These are phyloP conservation scores for Wickerhamiella shivajii DNA, from an alignment of 805 yeast species.

Conservation along the genomic window DNA sequence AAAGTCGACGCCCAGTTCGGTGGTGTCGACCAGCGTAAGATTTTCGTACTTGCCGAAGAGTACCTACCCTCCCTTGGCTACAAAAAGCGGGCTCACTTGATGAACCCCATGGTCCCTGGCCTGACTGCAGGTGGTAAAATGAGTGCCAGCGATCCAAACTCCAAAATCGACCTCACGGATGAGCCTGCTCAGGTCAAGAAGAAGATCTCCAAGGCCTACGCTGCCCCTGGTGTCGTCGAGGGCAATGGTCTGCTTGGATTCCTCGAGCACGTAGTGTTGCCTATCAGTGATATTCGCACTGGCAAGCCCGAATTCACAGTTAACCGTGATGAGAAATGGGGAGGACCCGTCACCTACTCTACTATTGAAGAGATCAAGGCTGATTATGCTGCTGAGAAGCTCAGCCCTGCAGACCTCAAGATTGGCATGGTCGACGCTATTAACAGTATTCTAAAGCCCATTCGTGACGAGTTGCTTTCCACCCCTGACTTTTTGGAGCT, in stretches of 20 bases:
- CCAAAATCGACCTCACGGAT: slow-evolving; percentile 86
- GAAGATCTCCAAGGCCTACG: slow-evolving; percentile 83
- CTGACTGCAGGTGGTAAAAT: slow-evolving; percentile 90
- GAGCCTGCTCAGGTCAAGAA: slow-evolving; percentile 77
- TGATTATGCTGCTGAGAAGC: slow-evolving; percentile 57
- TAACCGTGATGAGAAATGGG: slow-evolving; percentile 91
- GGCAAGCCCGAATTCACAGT: slow-evolving; percentile 51
- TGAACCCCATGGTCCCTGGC: slow-evolving; percentile 99
- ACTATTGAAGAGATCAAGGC: slow-evolving; percentile 53
- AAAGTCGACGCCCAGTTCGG: slow-evolving; percentile 92
- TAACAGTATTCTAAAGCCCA: slow-evolving; percentile 67
- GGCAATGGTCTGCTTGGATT: slow-evolving; percentile 86
- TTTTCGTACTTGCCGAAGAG: slow-evolving; percentile 93
- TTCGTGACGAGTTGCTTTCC: slow-evolving; percentile 50
- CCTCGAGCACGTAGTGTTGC: slow-evolving; percentile 68
- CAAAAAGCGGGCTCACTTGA: slow-evolving; percentile 94
- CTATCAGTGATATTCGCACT: slow-evolving; percentile 62
- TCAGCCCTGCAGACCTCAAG: slow-evolving; percentile 89
- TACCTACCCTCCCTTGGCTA: slow-evolving; percentile 74
- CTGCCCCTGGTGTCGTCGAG: slow-evolving; percentile 87
- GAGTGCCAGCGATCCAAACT: slow-evolving; percentile 98
- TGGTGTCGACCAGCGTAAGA: slow-evolving; percentile 97
- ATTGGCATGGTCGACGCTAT: slow-evolving; percentile 80
- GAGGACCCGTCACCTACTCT: slow-evolving; percentile 72
- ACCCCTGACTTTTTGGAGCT: slow-evolving; percentile 64